phyloP scores from a whole-genome alignment of 2,329 filamentous ascomycete genomes.

The Zarea fungicola region DNA sequence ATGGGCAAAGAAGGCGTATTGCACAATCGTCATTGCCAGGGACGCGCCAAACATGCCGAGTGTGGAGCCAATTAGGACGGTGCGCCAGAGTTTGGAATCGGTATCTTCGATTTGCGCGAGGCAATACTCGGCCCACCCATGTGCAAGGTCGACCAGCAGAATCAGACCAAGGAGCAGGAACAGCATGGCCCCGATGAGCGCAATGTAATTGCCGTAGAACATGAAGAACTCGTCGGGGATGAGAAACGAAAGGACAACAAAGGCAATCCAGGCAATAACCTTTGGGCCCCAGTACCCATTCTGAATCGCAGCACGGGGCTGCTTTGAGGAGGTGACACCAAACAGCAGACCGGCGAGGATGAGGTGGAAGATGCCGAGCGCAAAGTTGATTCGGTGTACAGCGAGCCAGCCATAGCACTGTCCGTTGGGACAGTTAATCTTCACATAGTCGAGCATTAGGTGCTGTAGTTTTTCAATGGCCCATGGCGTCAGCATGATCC shows the following conservation, averaged over 20 bases:
- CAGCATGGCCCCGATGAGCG: slow-evolving; percentile 80
- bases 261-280: slow-evolving; percentile 77
- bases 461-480: slow-evolving; percentile 93
- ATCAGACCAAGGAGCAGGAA: slow-evolving; percentile 92
- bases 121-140: slow-evolving; percentile 96
- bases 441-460: slow-evolving; percentile 90
- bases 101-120: slow-evolving; percentile 86
- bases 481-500: slow-evolving; percentile 99
- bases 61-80: slow-evolving; percentile 84
- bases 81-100: slow-evolving; percentile 80
- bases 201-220: slow-evolving; percentile 91
- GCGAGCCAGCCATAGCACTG: slow-evolving; percentile 94
- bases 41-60: slow-evolving; percentile 89
- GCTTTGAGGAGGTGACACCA: slow-evolving; percentile 80
- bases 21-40: slow-evolving; percentile 88
- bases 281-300: slow-evolving; percentile 99
- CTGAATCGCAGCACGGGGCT: slow-evolving; percentile 81
- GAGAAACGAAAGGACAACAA: slow-evolving; percentile 89
- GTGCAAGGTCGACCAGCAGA: slow-evolving; percentile 87
- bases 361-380: slow-evolving; percentile 88
- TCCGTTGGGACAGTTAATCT: slow-evolving; percentile 85
- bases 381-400: slow-evolving; percentile 96
- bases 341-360: slow-evolving; percentile 79
- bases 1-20: slow-evolving; percentile 93
- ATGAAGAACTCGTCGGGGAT: slow-evolving; percentile 95